Conservation (phyloP, 495 filamentous ascomycete genomes). For the Cercophora newfieldiana region DNA sequence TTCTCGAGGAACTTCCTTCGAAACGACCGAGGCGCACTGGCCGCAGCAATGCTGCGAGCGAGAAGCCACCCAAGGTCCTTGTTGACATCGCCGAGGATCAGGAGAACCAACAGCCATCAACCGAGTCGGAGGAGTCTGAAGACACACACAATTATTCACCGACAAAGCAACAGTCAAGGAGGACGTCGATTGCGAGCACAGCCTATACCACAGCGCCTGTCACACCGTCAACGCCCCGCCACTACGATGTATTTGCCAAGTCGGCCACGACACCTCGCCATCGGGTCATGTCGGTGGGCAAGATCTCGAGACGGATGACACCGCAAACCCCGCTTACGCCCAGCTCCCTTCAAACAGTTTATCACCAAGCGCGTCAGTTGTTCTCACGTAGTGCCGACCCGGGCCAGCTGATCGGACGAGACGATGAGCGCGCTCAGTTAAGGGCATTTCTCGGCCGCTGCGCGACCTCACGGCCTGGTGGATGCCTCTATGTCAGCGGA, state of each 20-base stretch:
- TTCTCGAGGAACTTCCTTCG: slow-evolving; percentile 44
- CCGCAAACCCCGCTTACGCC: slow-evolving; percentile 66
- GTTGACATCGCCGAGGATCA: slow-evolving; percentile 39
- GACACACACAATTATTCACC: slow-evolving; percentile 30
- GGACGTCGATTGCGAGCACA: slow-evolving; percentile 15
- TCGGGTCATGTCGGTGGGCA: slow-evolving; percentile 52
- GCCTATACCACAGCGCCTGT: slow-evolving; percentile 40
- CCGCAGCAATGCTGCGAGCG: slow-evolving; percentile 10
- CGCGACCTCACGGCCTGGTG: slow-evolving; percentile 59
- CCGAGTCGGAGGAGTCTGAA: slow-evolving; percentile 14
- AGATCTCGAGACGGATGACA: slow-evolving; percentile 53
- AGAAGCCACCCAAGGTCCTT: slow-evolving; percentile 34
- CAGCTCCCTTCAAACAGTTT: slow-evolving; percentile 65
- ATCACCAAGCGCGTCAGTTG: slow-evolving; percentile 81
- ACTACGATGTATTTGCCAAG: slow-evolving; percentile 51
- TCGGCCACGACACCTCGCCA: slow-evolving; percentile 48
- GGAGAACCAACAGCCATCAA: slow-evolving; percentile 28
- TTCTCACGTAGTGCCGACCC: slow-evolving; percentile 80
- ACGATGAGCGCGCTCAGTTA: slow-evolving; percentile 73
- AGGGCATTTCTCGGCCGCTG: slow-evolving; percentile 66
- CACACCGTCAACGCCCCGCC: slow-evolving; percentile 67
- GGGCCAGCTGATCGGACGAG: slow-evolving; percentile 76
- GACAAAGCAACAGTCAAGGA: slow-evolving; percentile 25
- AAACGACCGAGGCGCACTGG: slow-evolving; percentile 61
- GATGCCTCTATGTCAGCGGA: slow-evolving; percentile 94